phyloP scores from a whole-genome alignment of 805 yeast species.

The Ogataea methanolica region DNA sequence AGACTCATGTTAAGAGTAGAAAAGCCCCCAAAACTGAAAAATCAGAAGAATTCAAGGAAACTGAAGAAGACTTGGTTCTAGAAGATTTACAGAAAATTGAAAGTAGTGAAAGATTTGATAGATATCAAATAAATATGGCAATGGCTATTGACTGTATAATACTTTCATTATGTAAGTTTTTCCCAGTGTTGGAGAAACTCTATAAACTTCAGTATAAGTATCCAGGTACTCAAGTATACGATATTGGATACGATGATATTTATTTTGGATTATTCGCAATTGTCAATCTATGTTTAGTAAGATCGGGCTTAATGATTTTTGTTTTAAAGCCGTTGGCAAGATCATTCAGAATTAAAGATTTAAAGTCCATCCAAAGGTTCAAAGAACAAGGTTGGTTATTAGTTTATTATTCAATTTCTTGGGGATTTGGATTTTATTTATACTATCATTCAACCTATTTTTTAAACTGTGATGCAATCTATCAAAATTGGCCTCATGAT shows the following conservation, averaged over 20 bases:
- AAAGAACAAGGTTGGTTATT: constrained; percentile 85
- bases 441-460: constrained; percentile 58
- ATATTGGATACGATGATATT: constrained; percentile 50
- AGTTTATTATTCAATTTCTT: constrained; percentile 53
- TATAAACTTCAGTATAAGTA: constrained; percentile 36
- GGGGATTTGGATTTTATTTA: constrained; percentile 52
- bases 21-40: neutral
- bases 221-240: constrained; percentile 35
- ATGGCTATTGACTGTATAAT: constrained; percentile 13
- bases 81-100: constrained; percentile 2
- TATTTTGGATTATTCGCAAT: constrained; percentile 53
- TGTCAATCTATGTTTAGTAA: constrained; percentile 49
- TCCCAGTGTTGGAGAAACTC: constrained; percentile 32
- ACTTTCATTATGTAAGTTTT: constrained; percentile 12
- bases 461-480: constrained; percentile 52
- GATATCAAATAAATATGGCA: constrained; percentile 16
- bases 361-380: constrained; percentile 59
- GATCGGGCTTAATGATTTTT: constrained; percentile 58
- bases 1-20: too few species aligned
- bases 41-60: neutral
- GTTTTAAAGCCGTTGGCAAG: constrained; percentile 55
- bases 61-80: neutral
- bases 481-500: constrained; percentile 72
- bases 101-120: constrained; percentile 14
- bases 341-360: constrained; percentile 38